Base-by-base conservation (phyloP, 352 stramenopile genomes). In the Elongisporangium senticosum region DNA sequence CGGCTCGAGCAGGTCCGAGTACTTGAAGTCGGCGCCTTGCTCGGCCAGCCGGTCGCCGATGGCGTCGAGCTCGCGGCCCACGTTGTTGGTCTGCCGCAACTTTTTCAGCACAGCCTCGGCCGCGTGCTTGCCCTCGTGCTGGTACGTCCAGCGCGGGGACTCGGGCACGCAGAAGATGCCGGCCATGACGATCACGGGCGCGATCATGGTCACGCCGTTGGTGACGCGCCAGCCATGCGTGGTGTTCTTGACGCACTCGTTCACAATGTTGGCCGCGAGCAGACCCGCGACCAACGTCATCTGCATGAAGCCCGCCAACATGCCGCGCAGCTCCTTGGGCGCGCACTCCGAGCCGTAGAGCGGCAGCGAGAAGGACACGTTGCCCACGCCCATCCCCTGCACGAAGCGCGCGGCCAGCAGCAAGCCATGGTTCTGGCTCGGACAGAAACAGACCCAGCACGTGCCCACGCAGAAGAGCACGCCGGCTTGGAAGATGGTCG, bases 31-130 rank as follows among this genome's bases (percentile, higher is more conserved):
- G 24, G 3, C 24, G 24, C 24, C 24, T 28, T 28, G 24, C 24
- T 79, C 72, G 51, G 67, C 63, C 23, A 84, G 67, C 58, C 77
- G 74, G 4, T 67, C 68, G 39, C 69, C 62, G 51, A 84, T 86
- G 13, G 72, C 74, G 10, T 74, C 53, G n/a, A 84, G 65, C 53
- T 82, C 71, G 6, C 62, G 61, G 13, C 56, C 61, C 7, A 77
- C 68, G 54, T 67, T 70, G 0, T 75, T 60, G 0, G 66, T 75
- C 43, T 72, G 50, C 10, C 67, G 69, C 7, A 83, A 59, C n/a
- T 55, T 51, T 17, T 58, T 65, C n/a, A 83, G 67, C n/a, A 72
- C 71, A 0, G 28, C 49, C 21, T 73, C 63, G n/a, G 73, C 73
- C 4, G 62, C 51, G 7, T 77, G 56, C 19, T 53, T 62, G 19